Evolutionary conservation across 1,139 yeast genomes (phyloP).

Genomic region (Nakaseomyces uthaithaninus): DNA sequence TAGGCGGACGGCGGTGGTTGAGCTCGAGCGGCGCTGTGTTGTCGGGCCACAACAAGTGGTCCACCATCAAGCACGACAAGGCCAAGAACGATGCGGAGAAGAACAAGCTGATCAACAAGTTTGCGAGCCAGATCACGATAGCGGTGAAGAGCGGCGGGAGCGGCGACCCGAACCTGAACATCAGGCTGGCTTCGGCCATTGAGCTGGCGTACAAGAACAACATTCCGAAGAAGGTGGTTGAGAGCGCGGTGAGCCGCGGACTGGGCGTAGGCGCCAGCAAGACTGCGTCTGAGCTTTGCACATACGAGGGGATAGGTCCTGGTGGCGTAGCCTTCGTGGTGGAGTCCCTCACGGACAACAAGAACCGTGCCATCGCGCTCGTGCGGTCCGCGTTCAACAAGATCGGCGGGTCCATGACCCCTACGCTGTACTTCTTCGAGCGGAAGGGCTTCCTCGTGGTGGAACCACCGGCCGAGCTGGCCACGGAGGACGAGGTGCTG

Average conservation of each 20-base stretch:
- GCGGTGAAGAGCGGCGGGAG: constrained; percentile 60
- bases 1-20: background rate
- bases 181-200: constrained; percentile 63
- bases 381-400: constrained; percentile 73
- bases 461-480: constrained; percentile 31
- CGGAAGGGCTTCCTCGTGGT: constrained; percentile 65
- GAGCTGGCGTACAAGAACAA: constrained; percentile 73
- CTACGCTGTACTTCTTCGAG: constrained; percentile 70
- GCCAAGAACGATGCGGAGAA: constrained; percentile 83
- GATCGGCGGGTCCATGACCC: constrained; percentile 62
- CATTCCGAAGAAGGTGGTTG: constrained; percentile 78
- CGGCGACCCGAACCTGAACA: constrained; percentile 52
- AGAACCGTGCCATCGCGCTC: constrained; percentile 67
- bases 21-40: background rate
- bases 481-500: constrained; percentile 51
- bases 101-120: constrained; percentile 60
- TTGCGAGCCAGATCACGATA: constrained; percentile 64
- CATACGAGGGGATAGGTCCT: constrained; percentile 91
- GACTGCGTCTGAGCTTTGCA: constrained; percentile 35
- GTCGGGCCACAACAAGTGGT: constrained; percentile 87
- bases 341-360: constrained; percentile 84
- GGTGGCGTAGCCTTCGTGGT: constrained; percentile 82
- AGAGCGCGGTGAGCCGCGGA: constrained; percentile 79
- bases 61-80: constrained; percentile 86
- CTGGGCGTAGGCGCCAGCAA: constrained; percentile 45